Evolutionary conservation across 345 rosid genomes (phyloP), one percentile per base, ranked within the genome.

Genomic region (Lepidium aucheri): DNA sequence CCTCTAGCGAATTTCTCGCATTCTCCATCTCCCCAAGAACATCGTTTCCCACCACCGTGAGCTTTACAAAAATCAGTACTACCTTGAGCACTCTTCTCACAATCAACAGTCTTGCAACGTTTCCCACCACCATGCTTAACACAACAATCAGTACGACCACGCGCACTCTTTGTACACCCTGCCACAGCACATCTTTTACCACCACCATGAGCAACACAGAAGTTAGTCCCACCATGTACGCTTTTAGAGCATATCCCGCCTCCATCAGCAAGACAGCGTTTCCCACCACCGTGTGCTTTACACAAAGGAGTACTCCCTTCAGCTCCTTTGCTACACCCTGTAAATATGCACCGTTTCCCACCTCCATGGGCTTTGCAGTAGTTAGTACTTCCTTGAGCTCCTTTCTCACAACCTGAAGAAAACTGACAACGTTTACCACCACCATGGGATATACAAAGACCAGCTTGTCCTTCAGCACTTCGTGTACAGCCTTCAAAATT

Each of bases 11-110:
- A 93, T 62, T 89, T 89, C 86, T 90, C 97, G 1, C 98, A 93
- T 66, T 78, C 83, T 12, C 74, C 83, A 22, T 80, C 92, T 53
- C 80, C 84, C 96, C 92, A 91, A 1, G 70, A 68, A 72, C 98
- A 91, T 59, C 95, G 74, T 75, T 89, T 89, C 30, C 96, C 98
- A 55, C 96, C 98, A 13, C 98, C 97, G 16, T 91, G 94, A n/a
- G 97, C 96, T 79, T 91, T 91, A 78, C 97, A 91, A 66, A 85
- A 86, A 56, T 89, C 89, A 1, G 92, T 87, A 80, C 90, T 92
- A 16, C 98, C 98, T 76, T 92, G 98, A 41, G 98, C 98, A 80
- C 98, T 92, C 84, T 92, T 92, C 77, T 74, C 89, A 47, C 98
- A 92, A 34, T 76, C 81, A 35, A 64, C 73, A 63, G 73, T 51